Base-by-base conservation (phyloP, 1,284 basidiomycete genomes). In the Melampsora larici-populina region DNA sequence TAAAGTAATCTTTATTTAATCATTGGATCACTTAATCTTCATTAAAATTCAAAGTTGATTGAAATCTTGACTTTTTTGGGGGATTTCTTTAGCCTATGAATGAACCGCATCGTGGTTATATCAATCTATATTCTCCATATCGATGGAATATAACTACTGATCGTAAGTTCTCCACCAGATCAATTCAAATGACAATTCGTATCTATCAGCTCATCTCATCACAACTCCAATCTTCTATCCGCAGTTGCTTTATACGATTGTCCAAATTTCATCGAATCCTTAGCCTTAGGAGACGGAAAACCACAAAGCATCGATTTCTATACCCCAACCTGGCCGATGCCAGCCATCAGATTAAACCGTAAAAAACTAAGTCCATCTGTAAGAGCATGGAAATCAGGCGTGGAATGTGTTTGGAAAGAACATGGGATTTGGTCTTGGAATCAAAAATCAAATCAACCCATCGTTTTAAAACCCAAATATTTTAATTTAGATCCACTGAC, bases 341-440 rank as follows among this genome's bases (percentile, higher is more conserved):
- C 64, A 11, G 51, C 65, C 24, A 48, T 77, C 17, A 69, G 67
- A 43, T 78, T 89, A 0, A 84, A 83, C 46, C 85, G 87, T 55
- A 86, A 85, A 1, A 81, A 80, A 24, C 49, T 83, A 31, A 67
- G 60, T 1, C 80, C 80, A 0, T 60, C 62, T 0, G 66, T 91
- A 87, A 0, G 94, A 91, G 94, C 86, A 86, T 63, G 82, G 21
- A 90, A 90, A 0, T 80, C 84, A 62, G 91, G 90, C 18, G 83
- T 86, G 79, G 43, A 68, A 0, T 97, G 94, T 82, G 81, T 94
- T 0, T 97, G 94, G 94, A 89, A 92, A 81, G 88, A 90, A 85
- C 94, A 97, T 81, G 93, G 92, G 17, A 92, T 97, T 0, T 99
- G 96, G 96, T 88, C 89, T 0, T 98, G 92, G 91, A 90, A 94